A percentile compares a stretch with the other conserved stretches of the same genome.
phyloP scores from a whole-genome alignment of 495 filamentous ascomycete genomes.

The Aspergillus campestris region DNA sequence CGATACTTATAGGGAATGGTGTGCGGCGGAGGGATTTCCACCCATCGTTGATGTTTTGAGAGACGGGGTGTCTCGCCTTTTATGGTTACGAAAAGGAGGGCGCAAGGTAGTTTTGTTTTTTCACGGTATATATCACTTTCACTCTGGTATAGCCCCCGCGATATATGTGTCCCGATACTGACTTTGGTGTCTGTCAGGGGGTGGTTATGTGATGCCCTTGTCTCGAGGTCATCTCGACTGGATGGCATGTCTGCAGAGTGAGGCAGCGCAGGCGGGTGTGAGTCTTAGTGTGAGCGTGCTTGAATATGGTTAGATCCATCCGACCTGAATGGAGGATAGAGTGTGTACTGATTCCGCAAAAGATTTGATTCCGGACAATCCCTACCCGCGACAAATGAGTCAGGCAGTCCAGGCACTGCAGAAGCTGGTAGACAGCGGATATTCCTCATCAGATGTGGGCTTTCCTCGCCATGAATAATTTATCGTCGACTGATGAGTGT shows the following conservation, averaged over 20 bases:
- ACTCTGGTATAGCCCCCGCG: neutral
- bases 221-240: constrained; percentile 14
- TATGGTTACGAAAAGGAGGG: constrained; percentile 8
- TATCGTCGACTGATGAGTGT: no score
- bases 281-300: constrained; percentile 14
- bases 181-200: no score
- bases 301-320: constrained; percentile 9
- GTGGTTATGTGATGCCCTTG: constrained; percentile 19
- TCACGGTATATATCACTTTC: constrained; percentile 8
- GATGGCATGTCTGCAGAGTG: constrained; percentile 13
- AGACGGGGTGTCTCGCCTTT: constrained; percentile 7
- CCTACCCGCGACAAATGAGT: constrained; percentile 13
- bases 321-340: no score
- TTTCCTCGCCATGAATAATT: neutral
- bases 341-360: neutral
- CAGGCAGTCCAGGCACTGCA: constrained; percentile 11
- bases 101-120: constrained; percentile 15
- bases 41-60: constrained; percentile 2
- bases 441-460: constrained; percentile 8
- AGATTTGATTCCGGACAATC: constrained; percentile 12
- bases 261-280: constrained; percentile 7
- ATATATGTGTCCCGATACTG: no score
- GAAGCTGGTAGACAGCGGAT: constrained; percentile 11
- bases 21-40: neutral
- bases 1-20: constrained; percentile 10